These are phyloP conservation scores for Parietaria judaica DNA, from an alignment of 306 rosid genomes.

Conservation along the genomic window DNA sequence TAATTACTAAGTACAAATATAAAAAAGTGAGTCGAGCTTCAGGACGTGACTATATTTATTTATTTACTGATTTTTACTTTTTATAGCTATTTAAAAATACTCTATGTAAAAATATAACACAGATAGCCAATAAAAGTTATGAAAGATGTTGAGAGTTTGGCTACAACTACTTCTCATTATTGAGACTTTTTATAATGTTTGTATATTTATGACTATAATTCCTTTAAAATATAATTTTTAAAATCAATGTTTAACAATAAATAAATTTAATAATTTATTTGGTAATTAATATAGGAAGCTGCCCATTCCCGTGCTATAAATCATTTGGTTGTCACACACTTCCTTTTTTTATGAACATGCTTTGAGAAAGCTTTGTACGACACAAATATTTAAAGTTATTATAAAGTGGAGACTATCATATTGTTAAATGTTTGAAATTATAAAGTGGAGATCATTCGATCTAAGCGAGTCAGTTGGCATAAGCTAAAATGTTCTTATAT, in stretches of 20 bases:
- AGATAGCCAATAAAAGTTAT: neutral
- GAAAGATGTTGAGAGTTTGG: neutral
- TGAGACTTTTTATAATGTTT: neutral
- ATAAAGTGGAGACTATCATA: neutral
- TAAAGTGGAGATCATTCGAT: no score
- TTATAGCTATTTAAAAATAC: no score
- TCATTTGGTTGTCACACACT: constrained; percentile 5
- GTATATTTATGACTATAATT: neutral
- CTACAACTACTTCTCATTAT: neutral
- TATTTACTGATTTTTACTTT: no score
- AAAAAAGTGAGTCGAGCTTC: no score
- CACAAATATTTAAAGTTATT: neutral
- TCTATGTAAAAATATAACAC: neutral
- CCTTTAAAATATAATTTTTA: neutral
- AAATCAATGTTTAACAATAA: neutral
- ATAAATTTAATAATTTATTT: neutral
- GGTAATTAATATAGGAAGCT: neutral
- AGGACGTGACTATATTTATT: no score
- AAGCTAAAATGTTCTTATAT: no score
- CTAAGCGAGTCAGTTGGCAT: no score
- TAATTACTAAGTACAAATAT: no score
- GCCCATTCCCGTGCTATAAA: constrained; percentile 8
- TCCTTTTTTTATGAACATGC: neutral
- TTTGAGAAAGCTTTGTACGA: neutral
- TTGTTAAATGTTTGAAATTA: no score